Evolutionary conservation across 352 stramenopile genomes (phyloP), one percentile per base, ranked within the genome.

Genomic region (Elongisporangium prolatum): DNA sequence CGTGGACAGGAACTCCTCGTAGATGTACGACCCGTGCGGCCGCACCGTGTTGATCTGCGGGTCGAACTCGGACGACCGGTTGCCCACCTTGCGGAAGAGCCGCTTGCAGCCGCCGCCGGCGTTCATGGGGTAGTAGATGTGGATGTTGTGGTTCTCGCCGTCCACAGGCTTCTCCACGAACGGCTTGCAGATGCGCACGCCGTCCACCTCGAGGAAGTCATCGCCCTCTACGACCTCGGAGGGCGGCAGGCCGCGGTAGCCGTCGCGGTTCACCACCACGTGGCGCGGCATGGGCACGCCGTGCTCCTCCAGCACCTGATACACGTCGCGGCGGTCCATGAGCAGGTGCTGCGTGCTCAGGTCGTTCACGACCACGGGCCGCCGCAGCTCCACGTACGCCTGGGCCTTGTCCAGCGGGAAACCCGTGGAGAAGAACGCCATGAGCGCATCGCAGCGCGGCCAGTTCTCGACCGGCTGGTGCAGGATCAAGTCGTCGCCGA

Each of bases 111-210:
- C 98, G 28, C 98, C 98, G n/a, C 98, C 98, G 18, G 97, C 97
- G 54, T 84, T 98, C 65, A 96, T 97, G 1, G 97, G 98, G 74
- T 99, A 99, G 74, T 99, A 99, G 57, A 99, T 99, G 71, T 98
- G 79, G 65, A 99, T 98, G 71, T 99, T 99, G 76, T 99, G 98
- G 78, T 99, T 96, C 63, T 99, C 98, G 21, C 95, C 97, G 71
- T 99, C 91, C 20, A 99, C 96, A 1, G 98, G 98, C 66, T 99
- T 99, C 74, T 99, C 98, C 6, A 99, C 98, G 65, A 99, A 99
- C 9, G 98, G 98, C 74, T 99, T 99, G 66, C 97, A 71, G 50
- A 99, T 97, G 52, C 84, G 85, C 38, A 98, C 82, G 50, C 97
- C 97, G 70, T 99, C 60, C n/a, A 94, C 79, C 51, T 93, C 71